Evolutionary conservation across 2,329 filamentous ascomycete species (phyloP), one percentile per base, ranked within the genome.

Genomic region (Paecilomyces sp.): DNA sequence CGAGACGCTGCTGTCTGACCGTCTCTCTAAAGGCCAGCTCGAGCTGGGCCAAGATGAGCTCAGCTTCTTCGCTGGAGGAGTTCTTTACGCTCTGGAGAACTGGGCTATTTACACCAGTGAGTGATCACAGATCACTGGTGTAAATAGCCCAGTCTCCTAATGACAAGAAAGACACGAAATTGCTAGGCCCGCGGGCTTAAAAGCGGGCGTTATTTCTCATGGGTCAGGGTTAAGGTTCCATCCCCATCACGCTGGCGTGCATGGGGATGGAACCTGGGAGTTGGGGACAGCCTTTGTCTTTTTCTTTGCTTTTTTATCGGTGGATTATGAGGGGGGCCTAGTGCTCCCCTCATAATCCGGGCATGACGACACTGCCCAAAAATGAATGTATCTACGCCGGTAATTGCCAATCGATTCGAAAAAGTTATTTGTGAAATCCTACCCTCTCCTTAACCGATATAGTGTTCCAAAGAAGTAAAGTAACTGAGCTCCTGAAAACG

Each of bases 41-140:
- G 63, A 68, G 3, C 65, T 77, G 18, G 68, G 67, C 28, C 65
- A 71, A 13, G 72, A 76, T 59, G 72, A 77, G 56, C 64, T 77
- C 36, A 70, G 72, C 58, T 77, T 77, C 61, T 74, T 77, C 55
- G 74, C 75, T 12, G 72, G 74, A 13, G 73, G 72, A 18, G 65
- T 76, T 54, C 68, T 65, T 6, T 72, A 74, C 58, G 72, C 72
- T 1, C 64, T 76, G 18, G 61, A 65, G 57, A 61, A 63, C 53
- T 61, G 59, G 54, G 58, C 57, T 15, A 56, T 63, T 54, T 63
- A 63, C 50, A 56, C 55, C 11, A 63, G 12, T 33, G 31, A 24
- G 22, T 24, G 52, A 28, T 15, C 22, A 53, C 12, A 25, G 5
- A 53, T 30, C 51, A 53, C 18, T 25, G 25, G 25, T 28, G 25